Evolutionary conservation across 192 early-diverging fungal species (phyloP).

Genomic region (Podila epicladia): DNA sequence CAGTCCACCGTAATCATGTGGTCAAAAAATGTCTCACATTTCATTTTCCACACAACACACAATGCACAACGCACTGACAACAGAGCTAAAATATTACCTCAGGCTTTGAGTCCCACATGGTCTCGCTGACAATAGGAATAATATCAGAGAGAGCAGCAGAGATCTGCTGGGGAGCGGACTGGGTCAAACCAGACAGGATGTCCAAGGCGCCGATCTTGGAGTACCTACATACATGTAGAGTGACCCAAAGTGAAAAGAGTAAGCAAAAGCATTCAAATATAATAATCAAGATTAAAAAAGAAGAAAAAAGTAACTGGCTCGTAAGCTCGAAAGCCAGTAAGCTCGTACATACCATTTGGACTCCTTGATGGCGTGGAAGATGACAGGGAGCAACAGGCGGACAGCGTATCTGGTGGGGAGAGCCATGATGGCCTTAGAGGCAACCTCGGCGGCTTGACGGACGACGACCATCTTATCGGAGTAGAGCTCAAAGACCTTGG

Average conservation of each 20-base stretch:
- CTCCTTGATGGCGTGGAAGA: constrained; percentile 68
- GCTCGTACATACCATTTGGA: constrained; percentile 43
- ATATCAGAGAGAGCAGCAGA: constrained; percentile 65
- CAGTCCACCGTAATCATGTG: constrained; percentile 3
- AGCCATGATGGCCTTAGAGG: constrained; percentile 55
- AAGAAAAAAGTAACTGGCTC: no score
- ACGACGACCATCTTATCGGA: constrained; percentile 62
- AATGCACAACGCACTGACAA: background rate
- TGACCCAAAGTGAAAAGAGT: no score
- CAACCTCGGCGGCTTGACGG: constrained; percentile 53
- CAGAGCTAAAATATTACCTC: constrained; percentile 62
- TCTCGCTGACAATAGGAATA: constrained; percentile 76
- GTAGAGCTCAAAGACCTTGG: constrained; percentile 68
- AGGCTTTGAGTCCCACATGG: constrained; percentile 86
- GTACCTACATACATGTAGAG: constrained; percentile 64
- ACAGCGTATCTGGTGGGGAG: constrained; percentile 58
- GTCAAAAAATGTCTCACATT: background rate
- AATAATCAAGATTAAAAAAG: no score
- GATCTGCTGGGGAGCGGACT: constrained; percentile 58
- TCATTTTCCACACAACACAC: background rate
- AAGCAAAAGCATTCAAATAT: no score
- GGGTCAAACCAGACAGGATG: constrained; percentile 55
- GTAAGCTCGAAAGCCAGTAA: no score
- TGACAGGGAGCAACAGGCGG: constrained; percentile 50
- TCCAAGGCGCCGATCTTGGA: constrained; percentile 67